Evolutionary conservation across 208 protist genomes (phyloP).

Genomic region (Plasmodiophora brassicae): DNA sequence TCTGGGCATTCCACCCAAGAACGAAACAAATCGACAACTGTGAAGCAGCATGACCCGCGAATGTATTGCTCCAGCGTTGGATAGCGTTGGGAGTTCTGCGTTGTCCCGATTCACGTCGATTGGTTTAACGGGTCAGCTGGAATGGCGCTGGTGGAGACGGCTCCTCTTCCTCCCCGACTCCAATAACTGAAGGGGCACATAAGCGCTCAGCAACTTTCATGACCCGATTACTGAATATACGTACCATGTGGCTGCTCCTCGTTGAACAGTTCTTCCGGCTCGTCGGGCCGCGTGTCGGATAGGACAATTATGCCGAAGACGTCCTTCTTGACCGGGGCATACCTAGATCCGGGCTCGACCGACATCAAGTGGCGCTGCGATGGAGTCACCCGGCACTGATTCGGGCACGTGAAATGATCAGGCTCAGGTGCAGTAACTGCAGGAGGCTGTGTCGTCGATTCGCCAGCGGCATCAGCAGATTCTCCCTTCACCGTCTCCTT

Average conservation of each 20-base stretch:
- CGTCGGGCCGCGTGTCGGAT: constrained; percentile 53
- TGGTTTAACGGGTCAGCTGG: constrained; percentile 49
- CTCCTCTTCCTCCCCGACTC: constrained; percentile 38
- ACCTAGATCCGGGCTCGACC: background rate
- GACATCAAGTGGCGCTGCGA: background rate
- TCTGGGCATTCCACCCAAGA: too few species aligned
- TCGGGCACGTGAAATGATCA: background rate
- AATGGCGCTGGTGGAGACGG: constrained; percentile 58
- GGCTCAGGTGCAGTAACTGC: too few species aligned
- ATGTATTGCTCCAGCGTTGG: background rate
- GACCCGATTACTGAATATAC: background rate
- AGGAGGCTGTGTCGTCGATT: background rate
- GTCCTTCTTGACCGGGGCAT: constrained; percentile 37
- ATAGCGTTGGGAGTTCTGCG: background rate
- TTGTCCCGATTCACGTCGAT: background rate
- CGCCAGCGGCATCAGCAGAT: background rate
- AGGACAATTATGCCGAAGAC: constrained; percentile 61
- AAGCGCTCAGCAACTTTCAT: background rate
- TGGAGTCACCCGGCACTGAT: background rate
- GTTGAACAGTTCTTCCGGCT: constrained; percentile 56
- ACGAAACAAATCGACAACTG: too few species aligned
- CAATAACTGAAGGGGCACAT: background rate
- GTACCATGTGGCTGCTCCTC: background rate
- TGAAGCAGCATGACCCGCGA: too few species aligned
- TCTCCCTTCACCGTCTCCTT: background rate